Conservation (phyloP, 129 eudicot species). For the Lactuca saligna region DNA sequence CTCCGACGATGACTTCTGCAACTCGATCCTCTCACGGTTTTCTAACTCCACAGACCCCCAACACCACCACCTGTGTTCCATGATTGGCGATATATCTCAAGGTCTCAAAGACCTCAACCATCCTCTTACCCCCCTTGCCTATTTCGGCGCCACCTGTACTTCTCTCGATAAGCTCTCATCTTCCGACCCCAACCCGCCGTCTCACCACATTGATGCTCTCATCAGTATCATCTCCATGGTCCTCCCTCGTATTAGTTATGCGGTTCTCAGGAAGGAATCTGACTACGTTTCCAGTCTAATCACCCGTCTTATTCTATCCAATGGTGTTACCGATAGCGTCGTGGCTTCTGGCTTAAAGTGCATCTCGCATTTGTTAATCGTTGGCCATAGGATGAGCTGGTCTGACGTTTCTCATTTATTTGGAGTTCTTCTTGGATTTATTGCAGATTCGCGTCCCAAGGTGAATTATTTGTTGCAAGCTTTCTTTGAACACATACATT, state of each 20-base stretch:
- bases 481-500: too few species aligned
- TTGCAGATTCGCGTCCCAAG: slow-evolving; percentile 64
- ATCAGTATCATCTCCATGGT: slow-evolving; percentile 51
- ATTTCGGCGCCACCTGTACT: slow-evolving; percentile 74
- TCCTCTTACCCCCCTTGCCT: slow-evolving; percentile 64
- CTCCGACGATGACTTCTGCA: slow-evolving; percentile 55
- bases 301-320: slow-evolving; percentile 31
- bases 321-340: slow-evolving; percentile 26
- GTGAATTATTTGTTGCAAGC: slow-evolving; percentile 15
- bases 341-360: slow-evolving; percentile 53
- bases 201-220: slow-evolving; percentile 56
- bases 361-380: slow-evolving; percentile 41
- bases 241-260: slow-evolving; percentile 32
- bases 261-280: slow-evolving; percentile 47
- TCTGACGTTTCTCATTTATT: slow-evolving; percentile 50
- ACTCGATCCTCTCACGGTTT: slow-evolving; percentile 47
- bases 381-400: slow-evolving; percentile 54
- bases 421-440: slow-evolving; percentile 43
- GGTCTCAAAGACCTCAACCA: slow-evolving; percentile 57
- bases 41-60: slow-evolving; percentile 42
- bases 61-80: slow-evolving; percentile 71
- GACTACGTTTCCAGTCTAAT: slow-evolving; percentile 48
- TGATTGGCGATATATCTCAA: slow-evolving; percentile 71
- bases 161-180: slow-evolving; percentile 62
- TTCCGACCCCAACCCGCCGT: slow-evolving; percentile 35